Evolutionary conservation across 371 early-diverging fungal genomes (phyloP), one percentile per base, ranked within the genome.

Genomic region (Lichtheimia corymbifera): DNA sequence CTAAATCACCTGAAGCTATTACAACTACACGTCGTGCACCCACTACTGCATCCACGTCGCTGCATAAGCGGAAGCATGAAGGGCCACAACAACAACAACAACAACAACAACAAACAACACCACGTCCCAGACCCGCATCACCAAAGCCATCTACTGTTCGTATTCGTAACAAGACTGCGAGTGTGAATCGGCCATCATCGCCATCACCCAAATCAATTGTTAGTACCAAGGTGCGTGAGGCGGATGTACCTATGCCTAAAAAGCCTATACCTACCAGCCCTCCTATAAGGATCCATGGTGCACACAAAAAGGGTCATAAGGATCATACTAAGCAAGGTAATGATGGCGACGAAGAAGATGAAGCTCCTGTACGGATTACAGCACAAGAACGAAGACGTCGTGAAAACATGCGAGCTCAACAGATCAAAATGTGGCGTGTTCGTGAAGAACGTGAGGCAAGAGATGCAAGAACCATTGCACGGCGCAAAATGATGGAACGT

Each of bases 381-480:
- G 17, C 65, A 12, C 65, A 68, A 22, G 79, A 79, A 56, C 73
- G 74, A 45, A 44, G 74, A 44, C 66, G 57, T 41, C 42, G 79
- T 45, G 74, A 76, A 51, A 67, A 71, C 0, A 68, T 68, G 49
- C 65, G 79, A 18, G 73, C 68, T 18, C 68, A 74, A 56, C 79
- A 79, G 53, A 55, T 79, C 28, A 79, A 79, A 45, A 56, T 63
- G 14, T 79, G 76, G 76, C 72, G 69, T 17, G 79, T 76, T 15
- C 60, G 79, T 41, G 76, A 79, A 66, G 76, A 73, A 57, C 55
- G 76, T 40, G 79, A 79, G 41, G 79, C 70, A 27, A 55, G 79
- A 30, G 74, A 76, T 35, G 67, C 63, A 14, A 58, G 79, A 47
- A 53, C 63, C 24, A 50, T 57, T 5, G 59, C 66, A 28, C 51